Base-by-base conservation (phyloP, 371 early-diverging fungal species). In the Mucor velutinosus region DNA sequence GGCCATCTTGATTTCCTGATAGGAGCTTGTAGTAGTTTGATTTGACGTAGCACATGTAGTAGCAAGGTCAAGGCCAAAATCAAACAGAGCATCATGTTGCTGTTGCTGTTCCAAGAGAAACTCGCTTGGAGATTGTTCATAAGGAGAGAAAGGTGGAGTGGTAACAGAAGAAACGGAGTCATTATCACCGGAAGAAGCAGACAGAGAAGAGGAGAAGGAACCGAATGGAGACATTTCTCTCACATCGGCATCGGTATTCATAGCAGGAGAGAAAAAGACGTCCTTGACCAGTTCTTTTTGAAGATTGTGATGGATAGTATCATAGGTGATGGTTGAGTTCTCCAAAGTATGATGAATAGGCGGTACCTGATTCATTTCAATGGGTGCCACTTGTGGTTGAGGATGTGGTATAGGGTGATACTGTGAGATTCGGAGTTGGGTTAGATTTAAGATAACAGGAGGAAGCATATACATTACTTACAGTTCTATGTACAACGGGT, bases 341-440 rank as follows among this genome's bases (percentile, higher is more conserved):
- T 81, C 81, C n/a, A 84, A 64, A 0, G 84, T 81, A 60, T 78
- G 81, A 60, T 84, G 81, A 60, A 81, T 81, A 39, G 81, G 81
- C 30, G 65, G 51, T 51, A 23, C 51, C 51, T 51, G 51, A 19
- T 51, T 51, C 51, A 51, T 51, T 10, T 51, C 51, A 25, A 51
- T 51, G 23, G 21, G 51, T 51, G 51, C 51, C 21, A 23, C 23
- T 47, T 19, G 47, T 3, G 51, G 21, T 51, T 51, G 51, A 23
- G 51, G 51, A 23, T 51, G 51, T 25, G 51, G 56, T 56, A 56
- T 32, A n/a, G n/a, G 56, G n/a, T 29, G 32, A 56, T 56, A 56
- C 29, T 56, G 32, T 12, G 23, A 8, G 0, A 30, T 1, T 27
- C n/a, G 56, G 56, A 32, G 29, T 56, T 56, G 3, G 6, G 32